Base-by-base conservation (phyloP, 306 rosid species). In the Sesbania bispinosa region DNA sequence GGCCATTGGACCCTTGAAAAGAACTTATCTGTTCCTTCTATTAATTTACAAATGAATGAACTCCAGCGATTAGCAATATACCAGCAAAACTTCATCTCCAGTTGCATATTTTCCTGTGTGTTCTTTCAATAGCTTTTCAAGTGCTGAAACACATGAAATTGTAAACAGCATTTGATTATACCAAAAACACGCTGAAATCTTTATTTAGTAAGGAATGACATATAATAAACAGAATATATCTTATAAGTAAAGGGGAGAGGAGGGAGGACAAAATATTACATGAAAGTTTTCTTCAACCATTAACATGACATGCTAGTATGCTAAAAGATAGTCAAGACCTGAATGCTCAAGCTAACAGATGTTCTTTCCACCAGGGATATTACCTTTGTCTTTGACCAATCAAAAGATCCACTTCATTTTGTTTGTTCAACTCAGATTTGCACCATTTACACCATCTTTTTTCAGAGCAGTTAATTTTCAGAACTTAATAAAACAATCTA, bases 11-110 rank as follows among this genome's bases (percentile, higher is more conserved):
- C 43, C 57, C 52, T 10, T 19, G 55, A 35, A 72, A 73, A 63
- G 38, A 45, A 73, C 13, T 59, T 32, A 16, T 24, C 47, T 2
- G 3, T 45, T 51, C 29, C 14, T 30, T 59, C 48, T n/a, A 51
- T 69, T 60, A 61, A 55, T 61, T 77, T 68, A 42, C 39, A 54
- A 43, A 15, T 2, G 5, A 69, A 23, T 20, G 19, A 54, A 57
- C 53, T 41, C 13, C 5, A 26, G 13, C 4, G 11, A 39, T 30
- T n/a, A 0, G 15, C 7, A 58, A 43, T 35, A 7, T 70, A 80
- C 84, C 78, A 80, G 62, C 29, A 19, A 80, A 70, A 75, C 7
- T 63, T 80, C 71, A 48, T 80, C 84, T 75, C 84, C 84, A 29
- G 75, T 80, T 8, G 84, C 84, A 62, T 75, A 80, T 77, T 75